A percentile compares a stretch with the other conserved stretches of the same genome.
phyloP scores from a whole-genome alignment of 306 rosid species.

The Sicyos edulis region DNA sequence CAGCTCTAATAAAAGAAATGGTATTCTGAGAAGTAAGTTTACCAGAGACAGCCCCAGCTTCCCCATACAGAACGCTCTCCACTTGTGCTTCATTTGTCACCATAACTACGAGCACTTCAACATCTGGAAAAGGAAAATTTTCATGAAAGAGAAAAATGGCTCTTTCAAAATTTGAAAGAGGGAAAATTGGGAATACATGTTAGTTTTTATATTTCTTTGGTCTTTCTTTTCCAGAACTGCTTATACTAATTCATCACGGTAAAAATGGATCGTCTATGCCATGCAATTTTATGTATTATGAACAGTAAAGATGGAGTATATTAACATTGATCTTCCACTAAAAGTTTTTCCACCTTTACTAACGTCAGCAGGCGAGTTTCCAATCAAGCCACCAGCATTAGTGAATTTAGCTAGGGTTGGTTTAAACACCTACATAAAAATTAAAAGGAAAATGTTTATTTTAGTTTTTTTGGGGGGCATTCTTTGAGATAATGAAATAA shows the following conservation, averaged over 20 bases:
- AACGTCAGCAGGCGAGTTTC: slow-evolving; percentile 84
- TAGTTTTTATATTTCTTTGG: background rate
- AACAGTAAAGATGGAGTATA: background rate
- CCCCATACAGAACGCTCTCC: slow-evolving; percentile 73
- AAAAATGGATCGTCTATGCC: background rate
- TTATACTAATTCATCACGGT: slow-evolving; percentile 3
- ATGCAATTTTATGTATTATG: background rate
- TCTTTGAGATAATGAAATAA: slow-evolving; percentile 16
- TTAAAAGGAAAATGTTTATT: background rate
- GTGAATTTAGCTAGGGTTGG: slow-evolving; percentile 65
- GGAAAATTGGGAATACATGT: background rate
- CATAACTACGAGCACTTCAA: slow-evolving; percentile 79
- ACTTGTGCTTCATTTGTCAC: slow-evolving; percentile 89
- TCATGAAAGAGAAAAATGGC: background rate
- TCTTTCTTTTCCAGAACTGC: background rate
- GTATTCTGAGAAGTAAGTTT: slow-evolving; percentile 25
- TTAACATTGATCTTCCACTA: background rate
- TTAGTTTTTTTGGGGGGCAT: background rate
- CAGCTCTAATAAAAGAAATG: slow-evolving; percentile 22
- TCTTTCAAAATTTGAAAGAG: background rate
- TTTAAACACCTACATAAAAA: slow-evolving; percentile 72
- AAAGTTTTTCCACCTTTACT: slow-evolving; percentile 49
- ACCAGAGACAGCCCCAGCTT: slow-evolving; percentile 85
- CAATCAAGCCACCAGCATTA: slow-evolving; percentile 69
- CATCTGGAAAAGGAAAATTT: slow-evolving; percentile 46